These are phyloP conservation scores for Exsudoporus floridanus DNA, from an alignment of 1,284 basidiomycete species.

Conservation along the genomic window DNA sequence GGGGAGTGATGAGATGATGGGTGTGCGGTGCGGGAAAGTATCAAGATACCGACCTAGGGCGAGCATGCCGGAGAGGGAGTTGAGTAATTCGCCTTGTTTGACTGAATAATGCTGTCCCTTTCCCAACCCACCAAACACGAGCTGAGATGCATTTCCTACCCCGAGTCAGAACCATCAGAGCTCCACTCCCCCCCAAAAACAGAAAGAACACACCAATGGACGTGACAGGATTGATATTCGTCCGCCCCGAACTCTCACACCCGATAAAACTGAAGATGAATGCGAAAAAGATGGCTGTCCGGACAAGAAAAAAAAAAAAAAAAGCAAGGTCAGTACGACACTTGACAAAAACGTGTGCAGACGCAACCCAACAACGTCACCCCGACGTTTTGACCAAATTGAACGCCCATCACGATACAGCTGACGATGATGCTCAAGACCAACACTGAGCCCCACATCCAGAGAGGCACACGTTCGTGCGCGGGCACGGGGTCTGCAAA, in stretches of 20 bases:
- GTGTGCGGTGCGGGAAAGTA: neutral
- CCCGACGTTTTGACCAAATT: conserved; percentile 59
- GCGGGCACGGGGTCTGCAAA: conserved; percentile 42
- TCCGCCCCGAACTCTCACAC: conserved; percentile 13
- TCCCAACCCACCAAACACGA: conserved; percentile 13
- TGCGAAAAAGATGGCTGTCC: conserved; percentile 11
- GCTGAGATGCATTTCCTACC: conserved; percentile 17
- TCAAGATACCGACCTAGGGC: conserved; percentile 1
- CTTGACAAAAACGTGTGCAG: neutral
- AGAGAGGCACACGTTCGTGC: conserved; percentile 55
- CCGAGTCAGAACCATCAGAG: conserved; percentile 1
- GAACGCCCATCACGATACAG: conserved; percentile 54
- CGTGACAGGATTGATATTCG: conserved; percentile 16
- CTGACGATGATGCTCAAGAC: conserved; percentile 50
- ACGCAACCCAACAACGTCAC: conserved; percentile 46
- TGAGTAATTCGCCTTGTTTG: conserved; percentile 8
- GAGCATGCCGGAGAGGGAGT: conserved; percentile 17
- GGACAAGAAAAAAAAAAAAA: neutral
- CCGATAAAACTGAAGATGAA: conserved; percentile 22
- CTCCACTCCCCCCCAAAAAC: neutral
- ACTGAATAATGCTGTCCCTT: conserved; percentile 11
- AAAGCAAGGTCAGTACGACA: neutral
- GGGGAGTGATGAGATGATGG: neutral
- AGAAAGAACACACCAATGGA: conserved; percentile 9
- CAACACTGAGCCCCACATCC: conserved; percentile 57